Evolutionary conservation across 176 grass and related monocot species (phyloP).

Genomic region (Carex littledalei): DNA sequence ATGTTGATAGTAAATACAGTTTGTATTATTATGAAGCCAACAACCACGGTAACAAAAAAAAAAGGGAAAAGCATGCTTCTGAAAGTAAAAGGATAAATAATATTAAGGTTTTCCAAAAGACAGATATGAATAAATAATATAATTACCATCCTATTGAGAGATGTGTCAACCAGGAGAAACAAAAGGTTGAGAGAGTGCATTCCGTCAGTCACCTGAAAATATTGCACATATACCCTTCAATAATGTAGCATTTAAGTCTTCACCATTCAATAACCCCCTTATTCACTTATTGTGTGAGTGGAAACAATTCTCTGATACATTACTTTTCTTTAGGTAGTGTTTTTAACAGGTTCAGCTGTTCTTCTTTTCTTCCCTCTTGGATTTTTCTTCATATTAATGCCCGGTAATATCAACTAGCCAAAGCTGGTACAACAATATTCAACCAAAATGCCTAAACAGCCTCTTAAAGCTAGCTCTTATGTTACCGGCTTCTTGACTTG

Average conservation of each 20-base stretch:
- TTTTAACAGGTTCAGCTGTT: background rate
- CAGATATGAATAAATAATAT: background rate
- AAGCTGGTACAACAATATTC: background rate
- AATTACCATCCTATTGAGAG: conserved; percentile 81
- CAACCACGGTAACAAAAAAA: background rate
- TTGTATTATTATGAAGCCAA: background rate
- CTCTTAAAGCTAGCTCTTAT: background rate
- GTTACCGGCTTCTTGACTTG: background rate
- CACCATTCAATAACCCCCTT: background rate
- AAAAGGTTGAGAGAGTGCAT: conserved; percentile 79
- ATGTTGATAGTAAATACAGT: background rate
- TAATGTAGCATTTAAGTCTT: background rate
- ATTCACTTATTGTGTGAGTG: background rate
- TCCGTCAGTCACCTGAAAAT: conserved; percentile 54
- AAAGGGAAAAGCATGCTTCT: background rate
- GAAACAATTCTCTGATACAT: background rate
- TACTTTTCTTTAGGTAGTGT: background rate
- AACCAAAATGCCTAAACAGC: background rate
- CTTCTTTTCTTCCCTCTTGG: background rate
- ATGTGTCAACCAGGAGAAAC: conserved; percentile 69
- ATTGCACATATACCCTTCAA: conserved; percentile 6
- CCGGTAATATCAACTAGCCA: background rate
- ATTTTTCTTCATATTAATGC: background rate
- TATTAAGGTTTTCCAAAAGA: background rate
- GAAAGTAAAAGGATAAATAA: background rate